Conservation (phyloP, 805 yeast species). For the Wickerhamomyces queroliae region DNA sequence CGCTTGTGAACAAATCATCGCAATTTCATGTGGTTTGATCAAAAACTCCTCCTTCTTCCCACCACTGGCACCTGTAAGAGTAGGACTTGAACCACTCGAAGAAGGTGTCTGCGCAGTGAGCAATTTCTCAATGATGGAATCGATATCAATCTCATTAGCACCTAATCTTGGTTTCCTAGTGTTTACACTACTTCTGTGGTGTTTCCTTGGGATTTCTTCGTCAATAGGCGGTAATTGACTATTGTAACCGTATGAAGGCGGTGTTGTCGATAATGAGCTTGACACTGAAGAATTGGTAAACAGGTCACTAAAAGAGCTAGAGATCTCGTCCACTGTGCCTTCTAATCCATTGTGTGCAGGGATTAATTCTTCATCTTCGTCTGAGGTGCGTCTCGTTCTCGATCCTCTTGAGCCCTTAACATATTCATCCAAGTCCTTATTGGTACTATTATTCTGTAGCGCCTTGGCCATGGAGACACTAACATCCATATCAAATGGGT, state of each 20-base stretch:
- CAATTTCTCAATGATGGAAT: constrained; percentile 56
- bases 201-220: constrained; percentile 12
- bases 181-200: neutral
- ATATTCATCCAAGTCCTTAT: neutral
- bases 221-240: constrained; percentile 16
- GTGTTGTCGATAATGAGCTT: constrained; percentile 19
- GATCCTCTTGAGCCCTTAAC: too few species aligned
- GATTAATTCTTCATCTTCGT: neutral
- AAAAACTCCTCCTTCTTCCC: constrained; percentile 12
- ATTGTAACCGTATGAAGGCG: constrained; percentile 8
- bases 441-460: constrained; percentile 1
- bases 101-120: constrained; percentile 25
- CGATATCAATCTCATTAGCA: constrained; percentile 40
- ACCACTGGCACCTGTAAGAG: constrained; percentile 3
- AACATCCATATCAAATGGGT: constrained; percentile 25
- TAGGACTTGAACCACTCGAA: constrained; percentile 11
- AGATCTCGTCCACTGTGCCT: constrained; percentile 11
- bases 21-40: constrained; percentile 50
- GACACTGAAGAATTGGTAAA: constrained; percentile 19
- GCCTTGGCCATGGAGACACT: constrained; percentile 28
- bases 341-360: too few species aligned
- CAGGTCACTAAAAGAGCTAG: constrained; percentile 23
- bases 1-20: constrained; percentile 77
- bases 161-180: constrained; percentile 2
- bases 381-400: too few species aligned